A percentile compares a stretch with the other conserved stretches of the same genome.
Conservation (phyloP, 306 rosid genomes). For the Lablab purpureus region DNA sequence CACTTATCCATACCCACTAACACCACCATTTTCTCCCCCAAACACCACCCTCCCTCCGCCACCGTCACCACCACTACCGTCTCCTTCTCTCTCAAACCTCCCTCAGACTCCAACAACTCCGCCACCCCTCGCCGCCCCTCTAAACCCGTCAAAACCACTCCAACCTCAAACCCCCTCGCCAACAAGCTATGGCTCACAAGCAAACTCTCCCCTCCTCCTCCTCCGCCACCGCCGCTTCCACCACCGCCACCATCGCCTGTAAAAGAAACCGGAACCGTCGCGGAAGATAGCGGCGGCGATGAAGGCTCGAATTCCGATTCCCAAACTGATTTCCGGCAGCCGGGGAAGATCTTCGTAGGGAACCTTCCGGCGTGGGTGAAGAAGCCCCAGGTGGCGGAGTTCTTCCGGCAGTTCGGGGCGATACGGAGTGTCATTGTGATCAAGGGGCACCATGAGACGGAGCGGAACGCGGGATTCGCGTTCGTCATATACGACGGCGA, state of each 20-base stretch:
- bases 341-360: slow-evolving; percentile 88
- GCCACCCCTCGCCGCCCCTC: slow-evolving; percentile 74
- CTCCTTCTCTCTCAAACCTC: slow-evolving; percentile 59
- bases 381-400: slow-evolving; percentile 71
- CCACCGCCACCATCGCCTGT: neutral
- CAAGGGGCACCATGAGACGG: slow-evolving; percentile 62
- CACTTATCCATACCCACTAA: slow-evolving; percentile 47
- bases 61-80: neutral
- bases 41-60: slow-evolving; percentile 41
- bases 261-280: neutral
- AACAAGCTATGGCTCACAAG: slow-evolving; percentile 88
- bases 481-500: slow-evolving; percentile 70
- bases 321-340: slow-evolving; percentile 61
- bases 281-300: slow-evolving; percentile 23
- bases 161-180: slow-evolving; percentile 66
- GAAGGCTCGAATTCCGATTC: slow-evolving; percentile 27
- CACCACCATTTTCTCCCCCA: slow-evolving; percentile 33
- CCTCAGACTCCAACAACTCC: slow-evolving; percentile 53
- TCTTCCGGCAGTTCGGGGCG: slow-evolving; percentile 90
- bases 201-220: slow-evolving; percentile 70
- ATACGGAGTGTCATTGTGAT: slow-evolving; percentile 76
- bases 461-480: slow-evolving; percentile 82
- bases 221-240: neutral
- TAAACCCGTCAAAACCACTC: slow-evolving; percentile 57
- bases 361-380: slow-evolving; percentile 85